phyloP scores from a whole-genome alignment of 768 basidiomycete genomes.

The Mycena epipterygia region DNA sequence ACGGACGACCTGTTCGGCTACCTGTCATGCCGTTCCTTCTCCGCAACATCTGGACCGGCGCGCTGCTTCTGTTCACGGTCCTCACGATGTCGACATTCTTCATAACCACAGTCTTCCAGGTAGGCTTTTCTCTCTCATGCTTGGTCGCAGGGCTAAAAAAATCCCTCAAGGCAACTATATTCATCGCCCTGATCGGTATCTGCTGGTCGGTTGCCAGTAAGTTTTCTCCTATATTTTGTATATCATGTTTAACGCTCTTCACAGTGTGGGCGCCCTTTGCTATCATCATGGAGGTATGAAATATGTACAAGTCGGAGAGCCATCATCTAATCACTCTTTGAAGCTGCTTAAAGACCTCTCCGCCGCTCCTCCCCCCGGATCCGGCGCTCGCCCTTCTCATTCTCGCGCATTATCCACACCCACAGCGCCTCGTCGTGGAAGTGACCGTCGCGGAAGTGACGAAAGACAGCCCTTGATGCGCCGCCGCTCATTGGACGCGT shows the following conservation, averaged over 20 bases:
- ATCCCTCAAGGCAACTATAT: slow-evolving; percentile 75
- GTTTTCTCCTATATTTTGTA: not conserved
- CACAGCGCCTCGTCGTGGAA: slow-evolving; percentile 46
- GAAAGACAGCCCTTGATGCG: slow-evolving; percentile 74
- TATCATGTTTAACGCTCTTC: not conserved
- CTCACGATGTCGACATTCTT: slow-evolving; percentile 91
- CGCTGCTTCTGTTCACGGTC: slow-evolving; percentile 82
- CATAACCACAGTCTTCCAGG: slow-evolving; percentile 82
- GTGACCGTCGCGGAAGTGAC: slow-evolving; percentile 51
- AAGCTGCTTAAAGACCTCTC: slow-evolving; percentile 84
- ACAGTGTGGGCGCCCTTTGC: slow-evolving; percentile 93
- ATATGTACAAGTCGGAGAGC: not conserved
- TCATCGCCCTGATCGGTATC: slow-evolving; percentile 89
- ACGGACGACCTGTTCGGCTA: slow-evolving; percentile 80
- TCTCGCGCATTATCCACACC: slow-evolving; percentile 69
- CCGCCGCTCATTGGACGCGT: slow-evolving; percentile 68
- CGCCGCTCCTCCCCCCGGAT: slow-evolving; percentile 43
- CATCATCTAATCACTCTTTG: slow-evolving; percentile 8
- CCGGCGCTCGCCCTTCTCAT: slow-evolving; percentile 60
- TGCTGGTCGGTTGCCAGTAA: slow-evolving; percentile 94
- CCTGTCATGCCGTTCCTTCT: slow-evolving; percentile 93
- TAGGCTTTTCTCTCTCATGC: slow-evolving; percentile 42
- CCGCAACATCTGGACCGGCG: slow-evolving; percentile 94
- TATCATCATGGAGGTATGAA: slow-evolving; percentile 93
- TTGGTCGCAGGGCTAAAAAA: not conserved